These are phyloP conservation scores for Neurospora cerealis DNA, from an alignment of 495 filamentous ascomycete species.

Conservation along the genomic window DNA sequence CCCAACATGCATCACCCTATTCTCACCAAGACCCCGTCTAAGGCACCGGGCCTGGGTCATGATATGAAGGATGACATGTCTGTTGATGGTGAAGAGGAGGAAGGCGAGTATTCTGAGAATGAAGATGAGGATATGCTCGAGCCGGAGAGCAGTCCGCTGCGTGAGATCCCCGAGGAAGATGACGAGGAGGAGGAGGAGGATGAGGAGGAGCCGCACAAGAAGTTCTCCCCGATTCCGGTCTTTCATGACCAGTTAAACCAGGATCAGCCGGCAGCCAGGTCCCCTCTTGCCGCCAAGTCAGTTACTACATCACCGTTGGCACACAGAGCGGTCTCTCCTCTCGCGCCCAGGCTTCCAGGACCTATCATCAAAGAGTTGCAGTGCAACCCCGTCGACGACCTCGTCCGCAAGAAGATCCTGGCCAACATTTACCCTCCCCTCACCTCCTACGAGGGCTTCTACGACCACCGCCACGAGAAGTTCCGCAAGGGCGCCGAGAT, in stretches of 20 bases:
- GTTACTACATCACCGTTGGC: neutral
- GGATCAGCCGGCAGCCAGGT: constrained; percentile 6
- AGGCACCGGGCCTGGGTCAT: constrained; percentile 9
- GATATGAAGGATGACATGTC: constrained; percentile 10
- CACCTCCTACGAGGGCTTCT: constrained; percentile 64
- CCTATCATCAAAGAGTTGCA: constrained; percentile 70
- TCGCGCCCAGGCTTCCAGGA: constrained; percentile 23
- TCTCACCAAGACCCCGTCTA: constrained; percentile 62
- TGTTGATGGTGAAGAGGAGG: constrained; percentile 24
- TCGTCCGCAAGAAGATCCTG: constrained; percentile 63
- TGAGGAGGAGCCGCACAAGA: constrained; percentile 17
- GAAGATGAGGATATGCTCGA: constrained; percentile 39
- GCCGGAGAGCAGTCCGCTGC: constrained; percentile 59
- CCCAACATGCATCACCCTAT: constrained; percentile 33
- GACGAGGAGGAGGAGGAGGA: constrained; percentile 11
- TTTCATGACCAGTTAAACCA: constrained; percentile 22
- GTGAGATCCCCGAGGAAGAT: constrained; percentile 44
- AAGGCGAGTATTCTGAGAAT: constrained; percentile 2
- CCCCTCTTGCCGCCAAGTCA: neutral
- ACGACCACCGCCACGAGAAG: constrained; percentile 49
- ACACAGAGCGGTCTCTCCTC: neutral
- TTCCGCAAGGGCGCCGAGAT: constrained; percentile 62
- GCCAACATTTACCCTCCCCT: constrained; percentile 60
- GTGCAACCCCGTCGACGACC: constrained; percentile 79
- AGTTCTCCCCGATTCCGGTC: constrained; percentile 19